Conservation (phyloP, 306 rosid genomes). For the Parietaria judaica region DNA sequence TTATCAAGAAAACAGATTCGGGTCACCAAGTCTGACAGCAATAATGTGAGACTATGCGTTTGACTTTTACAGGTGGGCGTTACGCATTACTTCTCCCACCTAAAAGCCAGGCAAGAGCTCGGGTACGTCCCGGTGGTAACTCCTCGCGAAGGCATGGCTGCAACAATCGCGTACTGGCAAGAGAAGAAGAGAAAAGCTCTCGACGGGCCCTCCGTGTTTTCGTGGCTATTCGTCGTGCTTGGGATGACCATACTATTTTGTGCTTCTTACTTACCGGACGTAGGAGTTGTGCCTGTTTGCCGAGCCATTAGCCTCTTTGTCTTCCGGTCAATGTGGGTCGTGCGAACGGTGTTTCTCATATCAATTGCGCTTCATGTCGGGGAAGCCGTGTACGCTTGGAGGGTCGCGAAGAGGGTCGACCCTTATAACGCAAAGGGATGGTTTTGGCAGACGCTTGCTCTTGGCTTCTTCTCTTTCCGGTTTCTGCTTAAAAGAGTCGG, state of each 20-base stretch:
- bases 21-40: no score
- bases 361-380: constrained; percentile 32
- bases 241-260: constrained; percentile 57
- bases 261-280: constrained; percentile 67
- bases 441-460: constrained; percentile 82
- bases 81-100: constrained; percentile 71
- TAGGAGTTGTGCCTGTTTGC: constrained; percentile 48
- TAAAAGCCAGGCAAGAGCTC: constrained; percentile 83
- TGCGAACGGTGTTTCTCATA: constrained; percentile 38
- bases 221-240: constrained; percentile 52
- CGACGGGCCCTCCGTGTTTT: constrained; percentile 71
- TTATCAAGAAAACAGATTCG: no score
- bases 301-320: constrained; percentile 43
- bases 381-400: constrained; percentile 71
- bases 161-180: constrained; percentile 82
- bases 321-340: constrained; percentile 51
- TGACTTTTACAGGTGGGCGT: constrained; percentile 67
- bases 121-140: constrained; percentile 71
- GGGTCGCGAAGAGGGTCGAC: constrained; percentile 67
- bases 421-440: constrained; percentile 64
- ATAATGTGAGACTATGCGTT: neutral
- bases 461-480: constrained; percentile 72
- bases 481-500: constrained; percentile 30
- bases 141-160: constrained; percentile 75
- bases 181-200: constrained; percentile 48